phyloP scores from a whole-genome alignment of 129 eudicot species.

The Flaveria robusta region DNA sequence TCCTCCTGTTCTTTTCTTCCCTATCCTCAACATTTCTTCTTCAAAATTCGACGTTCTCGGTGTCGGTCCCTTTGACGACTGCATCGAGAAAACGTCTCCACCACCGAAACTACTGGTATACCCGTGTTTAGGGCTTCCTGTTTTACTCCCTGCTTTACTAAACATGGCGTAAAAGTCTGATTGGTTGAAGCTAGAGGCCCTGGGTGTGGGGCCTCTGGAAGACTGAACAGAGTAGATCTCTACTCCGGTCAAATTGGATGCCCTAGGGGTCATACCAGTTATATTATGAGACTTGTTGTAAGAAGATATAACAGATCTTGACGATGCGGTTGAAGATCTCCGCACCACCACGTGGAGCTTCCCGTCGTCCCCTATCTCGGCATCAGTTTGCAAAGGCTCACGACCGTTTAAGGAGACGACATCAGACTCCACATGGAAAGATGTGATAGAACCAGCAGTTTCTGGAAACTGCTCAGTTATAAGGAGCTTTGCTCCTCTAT shows the following conservation, averaged over 20 bases:
- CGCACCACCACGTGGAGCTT: constrained; percentile 84
- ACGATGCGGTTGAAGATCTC: constrained; percentile 65
- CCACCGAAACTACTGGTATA: constrained; percentile 68
- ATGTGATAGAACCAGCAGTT: constrained; percentile 79
- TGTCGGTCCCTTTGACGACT: constrained; percentile 82
- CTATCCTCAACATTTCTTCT: constrained; percentile 70
- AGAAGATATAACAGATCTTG: constrained; percentile 60
- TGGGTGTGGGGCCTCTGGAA: constrained; percentile 85
- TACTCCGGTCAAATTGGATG: constrained; percentile 87
- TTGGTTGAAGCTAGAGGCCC: constrained; percentile 90
- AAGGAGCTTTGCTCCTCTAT: constrained; percentile 75
- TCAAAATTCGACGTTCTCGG: constrained; percentile 90
- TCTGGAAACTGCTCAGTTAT: constrained; percentile 89
- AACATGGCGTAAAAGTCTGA: constrained; percentile 93
- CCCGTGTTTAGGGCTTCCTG: constrained; percentile 82
- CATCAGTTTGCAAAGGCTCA: constrained; percentile 88
- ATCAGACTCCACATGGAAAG: constrained; percentile 84
- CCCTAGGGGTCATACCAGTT: constrained; percentile 69
- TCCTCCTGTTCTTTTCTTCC: constrained; percentile 55
- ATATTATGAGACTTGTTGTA: constrained; percentile 54
- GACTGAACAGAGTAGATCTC: constrained; percentile 95
- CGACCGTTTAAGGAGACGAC: constrained; percentile 84
- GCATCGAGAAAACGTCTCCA: constrained; percentile 81
- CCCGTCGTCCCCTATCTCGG: constrained; percentile 89
- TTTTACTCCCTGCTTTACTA: constrained; percentile 76